Base-by-base conservation (phyloP, 2,329 filamentous ascomycete species). In the Aspergillus spinulosporus region DNA sequence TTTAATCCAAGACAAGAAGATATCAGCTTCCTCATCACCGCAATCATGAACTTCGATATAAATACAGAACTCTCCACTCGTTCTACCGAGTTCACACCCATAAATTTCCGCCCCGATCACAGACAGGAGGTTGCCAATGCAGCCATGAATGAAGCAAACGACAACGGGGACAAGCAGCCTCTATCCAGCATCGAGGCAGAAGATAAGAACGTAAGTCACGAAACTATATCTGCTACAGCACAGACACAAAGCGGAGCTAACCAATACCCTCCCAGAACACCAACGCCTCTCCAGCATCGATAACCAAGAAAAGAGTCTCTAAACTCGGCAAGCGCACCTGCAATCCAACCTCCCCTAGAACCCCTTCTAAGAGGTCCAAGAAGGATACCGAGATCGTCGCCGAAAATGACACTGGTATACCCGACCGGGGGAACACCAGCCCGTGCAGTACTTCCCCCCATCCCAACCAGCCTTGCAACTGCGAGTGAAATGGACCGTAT, bases 321-420 rank as follows among this genome's bases (percentile, higher is more conserved):
- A 64, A 62, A 6, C 63, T 64, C 9, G 59, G 60, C 46, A 69
- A 68, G 39, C 61, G 65, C 34, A 59, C 60, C 37, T 59, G 60
- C 34, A 67, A 68, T 52, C 43, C 53, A 14, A 52, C 56, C 15
- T 31, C 39, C 11, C 54, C 40, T 8, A 42, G 14, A 4, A 52
- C 59, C 1, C 59, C 61, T 1, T 43, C 45, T 12, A 66, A 66
- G 52, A 62, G 63, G 36, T 2, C 53, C 40, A 62, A 51, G 26
- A 47, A 37, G 8, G 36, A 26, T n/a, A 29, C 21, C 26, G 43
- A 47, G 21, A 21, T 21, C 21, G 21, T 21, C 21, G 21, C 21
- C 21, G 21, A 21, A 21, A 21, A 21, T 21, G 21, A 21, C 1
- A 42, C 34, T 47, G 15, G 15, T n/a, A 29, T 21, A 14, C 21